Base-by-base conservation (phyloP, 148 eudicot species). In the Heliosperma pusillum region DNA sequence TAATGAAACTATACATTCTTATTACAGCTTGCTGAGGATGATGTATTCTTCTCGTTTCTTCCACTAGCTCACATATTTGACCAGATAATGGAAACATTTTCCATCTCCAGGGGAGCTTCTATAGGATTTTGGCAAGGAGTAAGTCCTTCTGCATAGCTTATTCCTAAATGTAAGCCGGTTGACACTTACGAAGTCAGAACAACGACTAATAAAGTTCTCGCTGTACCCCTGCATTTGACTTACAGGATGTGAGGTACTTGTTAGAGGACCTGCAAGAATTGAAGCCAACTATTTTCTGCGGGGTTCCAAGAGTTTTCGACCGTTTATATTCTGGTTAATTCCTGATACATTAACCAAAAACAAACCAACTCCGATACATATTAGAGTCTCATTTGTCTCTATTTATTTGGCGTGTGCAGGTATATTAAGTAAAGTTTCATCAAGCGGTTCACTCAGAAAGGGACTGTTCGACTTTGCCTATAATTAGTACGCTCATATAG, bases 61-160 rank as follows among this genome's bases (percentile, higher is more conserved):
- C 97, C 99, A 17, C 70, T 96, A 69, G 99, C 99, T 5, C 99
- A 96, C 74, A 85, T 96, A 76, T 92, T 89, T 78, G 99, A 91
- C 79, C 99, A 92, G 83, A 82, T 96, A 62, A 76, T 92, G 3
- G 97, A 86, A 89, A 88, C 90, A 12, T 92, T 86, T 74, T 88
- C 86, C 78, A 88, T 96, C 74, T 79, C 69, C 79, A 87, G 79
- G 72, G 97, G 99, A 72, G 64, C 93, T 66, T 88, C 97, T 30
- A 90, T 96, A 65, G 99, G 99, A 78, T 96, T 89, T 79, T 96
- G 97, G 97, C 99, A 87, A 79, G 99, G 97, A 45, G 99, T 96
- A 89, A 87, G 90, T 64, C 76, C 69, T 29, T 26, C 2, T 50
- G 44, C 73, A 44, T 70, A 40, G 62, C 66, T 71, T 64, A 25